Evolutionary conservation across 2,329 filamentous ascomycete species (phyloP).

Genomic region (Hymenoscyphus fraxineus): DNA sequence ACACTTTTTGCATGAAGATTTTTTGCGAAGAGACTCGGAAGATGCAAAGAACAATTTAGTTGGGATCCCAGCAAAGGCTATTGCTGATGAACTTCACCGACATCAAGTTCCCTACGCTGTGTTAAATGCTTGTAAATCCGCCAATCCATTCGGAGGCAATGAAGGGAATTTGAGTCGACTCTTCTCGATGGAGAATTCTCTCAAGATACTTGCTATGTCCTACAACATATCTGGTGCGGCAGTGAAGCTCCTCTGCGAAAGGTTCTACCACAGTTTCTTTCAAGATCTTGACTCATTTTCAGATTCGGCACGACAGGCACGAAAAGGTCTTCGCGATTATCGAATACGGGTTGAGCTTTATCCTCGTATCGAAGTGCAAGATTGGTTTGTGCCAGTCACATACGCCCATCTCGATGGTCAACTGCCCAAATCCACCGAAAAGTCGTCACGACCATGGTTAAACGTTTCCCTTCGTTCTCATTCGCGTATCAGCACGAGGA

Average conservation of each 20-base stretch:
- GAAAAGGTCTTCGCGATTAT: neutral
- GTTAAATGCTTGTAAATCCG: slow-evolving; percentile 3
- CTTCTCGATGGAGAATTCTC: slow-evolving; percentile 3
- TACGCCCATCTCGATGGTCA: neutral
- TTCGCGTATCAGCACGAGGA: neutral
- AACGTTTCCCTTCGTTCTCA: neutral
- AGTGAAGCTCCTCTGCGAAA: slow-evolving; percentile 1
- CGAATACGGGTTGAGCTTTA: neutral
- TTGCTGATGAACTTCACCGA: neutral
- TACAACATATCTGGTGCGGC: neutral
- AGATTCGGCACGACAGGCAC: neutral
- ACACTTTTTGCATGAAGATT: neutral
- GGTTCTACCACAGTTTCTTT: neutral
- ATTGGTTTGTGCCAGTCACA: slow-evolving; percentile 4
- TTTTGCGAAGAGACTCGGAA: neutral
- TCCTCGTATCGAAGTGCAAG: slow-evolving; percentile 2
- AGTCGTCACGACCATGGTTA: neutral
- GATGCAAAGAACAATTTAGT: neutral
- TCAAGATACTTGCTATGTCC: slow-evolving; percentile 2
- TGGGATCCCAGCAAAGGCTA: neutral
- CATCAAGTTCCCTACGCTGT: neutral
- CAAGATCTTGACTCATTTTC: neutral
- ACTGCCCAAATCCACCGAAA: neutral
- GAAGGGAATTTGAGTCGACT: neutral
- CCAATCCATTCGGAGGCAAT: neutral